Conservation (phyloP, 1,284 basidiomycete genomes). For the Ustilago esculenta region DNA sequence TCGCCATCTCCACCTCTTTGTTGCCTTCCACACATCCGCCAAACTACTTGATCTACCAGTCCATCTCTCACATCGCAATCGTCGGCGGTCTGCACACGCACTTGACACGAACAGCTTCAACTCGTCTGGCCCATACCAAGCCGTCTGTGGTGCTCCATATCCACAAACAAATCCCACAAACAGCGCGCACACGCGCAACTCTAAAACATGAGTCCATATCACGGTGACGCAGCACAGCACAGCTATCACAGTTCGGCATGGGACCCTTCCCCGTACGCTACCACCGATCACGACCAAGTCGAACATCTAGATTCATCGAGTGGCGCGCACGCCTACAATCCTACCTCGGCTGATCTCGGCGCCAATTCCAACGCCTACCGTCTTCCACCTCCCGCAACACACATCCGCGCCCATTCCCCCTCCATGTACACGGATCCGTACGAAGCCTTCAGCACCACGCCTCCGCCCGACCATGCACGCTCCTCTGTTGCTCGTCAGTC, state of each 20-base stretch:
- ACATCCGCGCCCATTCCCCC: slow-evolving; percentile 33
- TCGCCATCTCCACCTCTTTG: too few relatives aligned
- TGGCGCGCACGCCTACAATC: slow-evolving; percentile 3
- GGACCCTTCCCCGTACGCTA: slow-evolving; percentile 37
- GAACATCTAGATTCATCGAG: slow-evolving; percentile 4
- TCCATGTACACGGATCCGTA: slow-evolving; percentile 57
- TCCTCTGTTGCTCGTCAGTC: slow-evolving; percentile 4
- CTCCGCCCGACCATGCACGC: slow-evolving; percentile 9
- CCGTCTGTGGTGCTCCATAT: too few relatives aligned
- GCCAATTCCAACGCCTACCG: slow-evolving; percentile 40
- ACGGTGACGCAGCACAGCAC: slow-evolving; percentile 28
- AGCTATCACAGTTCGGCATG: slow-evolving; percentile 39
- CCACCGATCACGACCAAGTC: slow-evolving; percentile 26
- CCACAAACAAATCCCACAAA: too few relatives aligned
- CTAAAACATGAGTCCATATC: slow-evolving; percentile 28
- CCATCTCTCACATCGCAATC: too few relatives aligned
- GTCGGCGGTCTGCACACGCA: too few relatives aligned
- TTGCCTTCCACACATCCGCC: too few relatives aligned
- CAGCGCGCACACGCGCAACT: background rate
- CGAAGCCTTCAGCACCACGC: slow-evolving; percentile 37
- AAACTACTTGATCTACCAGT: too few relatives aligned
- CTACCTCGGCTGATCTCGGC: slow-evolving; percentile 33
- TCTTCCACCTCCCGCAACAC: slow-evolving; percentile 21
- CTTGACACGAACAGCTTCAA: too few relatives aligned
- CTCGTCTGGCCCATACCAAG: too few relatives aligned